Percentiles rank a stretch among this genome's conserved stretches.
These are phyloP conservation scores for Fusarium torreyae DNA, from an alignment of 2,329 filamentous ascomycete genomes.

Conservation along the genomic window DNA sequence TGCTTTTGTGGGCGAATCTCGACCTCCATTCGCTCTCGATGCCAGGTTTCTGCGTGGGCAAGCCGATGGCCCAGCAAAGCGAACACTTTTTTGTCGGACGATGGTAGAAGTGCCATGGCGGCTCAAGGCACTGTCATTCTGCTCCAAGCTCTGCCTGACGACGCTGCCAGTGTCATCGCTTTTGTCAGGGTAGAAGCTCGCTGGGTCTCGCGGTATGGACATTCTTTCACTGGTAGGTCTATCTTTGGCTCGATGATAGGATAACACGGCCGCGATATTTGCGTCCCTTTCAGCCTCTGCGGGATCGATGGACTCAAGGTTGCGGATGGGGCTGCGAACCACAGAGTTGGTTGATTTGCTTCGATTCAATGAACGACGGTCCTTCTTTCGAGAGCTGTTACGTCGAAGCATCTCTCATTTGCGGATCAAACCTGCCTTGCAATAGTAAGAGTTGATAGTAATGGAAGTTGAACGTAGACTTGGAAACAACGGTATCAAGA, in stretches of 20 bases:
- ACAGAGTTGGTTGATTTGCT: constrained; percentile 70
- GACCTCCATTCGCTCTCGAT: constrained; percentile 50
- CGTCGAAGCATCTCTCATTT: constrained; percentile 63
- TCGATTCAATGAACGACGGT: constrained; percentile 61
- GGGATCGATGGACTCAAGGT: constrained; percentile 65
- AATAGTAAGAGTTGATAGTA: neutral
- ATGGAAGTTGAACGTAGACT: constrained; percentile 5
- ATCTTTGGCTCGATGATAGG: constrained; percentile 68
- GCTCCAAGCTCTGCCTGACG: constrained; percentile 25
- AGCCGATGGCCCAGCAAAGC: constrained; percentile 62
- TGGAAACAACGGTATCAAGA: constrained; percentile 9
- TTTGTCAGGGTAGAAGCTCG: constrained; percentile 32
- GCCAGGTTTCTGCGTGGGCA: constrained; percentile 51
- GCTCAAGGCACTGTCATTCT: constrained; percentile 31
- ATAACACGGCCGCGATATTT: constrained; percentile 72
- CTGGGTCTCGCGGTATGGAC: constrained; percentile 45
- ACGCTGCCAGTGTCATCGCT: constrained; percentile 44
- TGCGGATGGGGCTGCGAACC: constrained; percentile 56
- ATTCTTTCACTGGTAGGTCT: constrained; percentile 48
- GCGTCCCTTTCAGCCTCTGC: constrained; percentile 70
- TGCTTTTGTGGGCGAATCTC: constrained; percentile 27
- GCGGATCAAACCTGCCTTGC: neutral
- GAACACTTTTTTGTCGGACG: constrained; percentile 68
- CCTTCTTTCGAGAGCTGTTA: constrained; percentile 62
- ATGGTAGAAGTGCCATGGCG: constrained; percentile 39